Percentiles rank a stretch among this genome's conserved stretches.
These are phyloP conservation scores for Croton laevigatus DNA, from an alignment of 441 rosid genomes.

Conservation along the genomic window DNA sequence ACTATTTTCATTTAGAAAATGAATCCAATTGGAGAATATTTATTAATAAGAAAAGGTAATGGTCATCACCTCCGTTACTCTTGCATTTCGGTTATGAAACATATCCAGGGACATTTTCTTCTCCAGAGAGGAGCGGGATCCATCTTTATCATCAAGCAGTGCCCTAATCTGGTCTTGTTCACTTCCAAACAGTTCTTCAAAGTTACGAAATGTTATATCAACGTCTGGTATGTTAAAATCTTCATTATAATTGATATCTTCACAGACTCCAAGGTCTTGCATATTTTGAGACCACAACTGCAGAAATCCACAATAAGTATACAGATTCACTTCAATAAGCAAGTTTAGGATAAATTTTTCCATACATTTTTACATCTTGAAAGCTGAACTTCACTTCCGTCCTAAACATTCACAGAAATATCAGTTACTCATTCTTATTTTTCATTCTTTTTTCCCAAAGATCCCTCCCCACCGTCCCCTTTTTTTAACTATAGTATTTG, in stretches of 20 bases:
- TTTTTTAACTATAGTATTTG: neutral
- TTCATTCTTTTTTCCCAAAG: neutral
- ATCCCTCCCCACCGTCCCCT: too few relatives aligned
- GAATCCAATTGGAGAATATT: neutral
- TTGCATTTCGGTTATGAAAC: constrained; percentile 26
- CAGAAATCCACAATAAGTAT: constrained; percentile 11
- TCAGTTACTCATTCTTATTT: neutral
- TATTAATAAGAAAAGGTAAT: neutral
- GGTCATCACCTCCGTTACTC: constrained; percentile 34
- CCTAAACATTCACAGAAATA: constrained; percentile 1
- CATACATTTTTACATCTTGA: neutral
- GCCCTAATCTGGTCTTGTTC: constrained; percentile 41
- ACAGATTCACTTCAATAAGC: neutral
- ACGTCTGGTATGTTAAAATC: constrained; percentile 76
- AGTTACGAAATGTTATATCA: constrained; percentile 65
- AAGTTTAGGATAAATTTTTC: neutral
- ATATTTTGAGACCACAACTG: constrained; percentile 82
- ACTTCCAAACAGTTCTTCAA: constrained; percentile 73
- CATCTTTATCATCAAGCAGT: constrained; percentile 27
- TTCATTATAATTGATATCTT: constrained; percentile 47
- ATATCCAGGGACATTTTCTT: constrained; percentile 34
- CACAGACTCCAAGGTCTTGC: constrained; percentile 84
- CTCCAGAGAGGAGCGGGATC: constrained; percentile 31
- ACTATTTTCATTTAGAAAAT: neutral
- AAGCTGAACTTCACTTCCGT: neutral